Conservation (phyloP, 73 alveolate genomes). For the Paraurostyla sp. region DNA sequence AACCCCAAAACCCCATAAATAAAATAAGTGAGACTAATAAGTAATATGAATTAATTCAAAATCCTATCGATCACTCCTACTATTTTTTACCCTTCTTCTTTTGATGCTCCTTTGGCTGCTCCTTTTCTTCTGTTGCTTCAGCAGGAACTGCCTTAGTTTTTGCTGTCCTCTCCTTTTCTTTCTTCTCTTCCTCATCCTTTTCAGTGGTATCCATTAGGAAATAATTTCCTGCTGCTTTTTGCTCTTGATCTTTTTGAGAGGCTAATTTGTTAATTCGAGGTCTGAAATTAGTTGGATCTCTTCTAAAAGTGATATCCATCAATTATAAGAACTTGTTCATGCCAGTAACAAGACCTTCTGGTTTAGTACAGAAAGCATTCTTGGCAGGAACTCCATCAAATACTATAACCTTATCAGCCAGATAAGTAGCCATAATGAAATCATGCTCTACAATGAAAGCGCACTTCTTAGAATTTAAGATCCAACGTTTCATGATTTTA, state of each 20-base stretch:
- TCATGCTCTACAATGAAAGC: conserved; percentile 99
- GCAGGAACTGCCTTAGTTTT: background rate
- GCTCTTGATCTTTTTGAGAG: conserved; percentile 97
- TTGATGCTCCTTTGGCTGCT: background rate
- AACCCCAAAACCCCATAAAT: too few relatives aligned
- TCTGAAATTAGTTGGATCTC: conserved; percentile 99
- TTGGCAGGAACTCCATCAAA: conserved; percentile 95
- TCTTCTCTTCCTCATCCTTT: conserved; percentile 41
- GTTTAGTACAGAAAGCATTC: conserved; percentile 90
- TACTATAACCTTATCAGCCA: conserved; percentile 97
- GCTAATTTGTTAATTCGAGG: conserved; percentile 99
- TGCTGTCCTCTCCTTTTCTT: conserved; percentile 3
- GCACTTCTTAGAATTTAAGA: conserved; percentile 91
- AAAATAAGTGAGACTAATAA: too few relatives aligned
- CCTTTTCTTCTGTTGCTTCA: too few relatives aligned
- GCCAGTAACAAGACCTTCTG: conserved; percentile 96
- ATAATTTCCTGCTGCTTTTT: conserved; percentile 94
- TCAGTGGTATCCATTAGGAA: conserved; percentile 91
- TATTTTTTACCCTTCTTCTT: background rate
- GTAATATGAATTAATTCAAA: too few relatives aligned
- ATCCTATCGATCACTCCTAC: too few relatives aligned
- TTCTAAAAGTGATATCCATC: conserved; percentile 97
- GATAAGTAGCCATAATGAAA: conserved; percentile 99
- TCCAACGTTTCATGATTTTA: conserved; percentile 96
- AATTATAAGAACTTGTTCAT: conserved; percentile 97